Conservation (phyloP, 768 basidiomycete species). For the Russula virescens region DNA sequence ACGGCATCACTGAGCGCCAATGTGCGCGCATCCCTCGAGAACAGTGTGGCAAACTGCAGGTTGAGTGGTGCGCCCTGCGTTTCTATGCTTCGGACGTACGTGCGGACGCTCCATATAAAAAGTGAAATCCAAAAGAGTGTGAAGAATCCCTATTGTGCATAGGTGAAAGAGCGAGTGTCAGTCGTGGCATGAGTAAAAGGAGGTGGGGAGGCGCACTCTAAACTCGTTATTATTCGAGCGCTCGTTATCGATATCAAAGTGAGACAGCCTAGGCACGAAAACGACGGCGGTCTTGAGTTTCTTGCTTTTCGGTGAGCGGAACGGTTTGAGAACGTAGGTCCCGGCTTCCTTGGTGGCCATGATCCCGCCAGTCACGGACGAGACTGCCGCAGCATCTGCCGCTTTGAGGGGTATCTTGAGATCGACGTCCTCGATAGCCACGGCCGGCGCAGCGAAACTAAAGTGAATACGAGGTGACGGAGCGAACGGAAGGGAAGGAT, state of each 20-base stretch:
- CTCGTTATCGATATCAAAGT: constrained; percentile 79
- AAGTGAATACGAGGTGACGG: too few species aligned
- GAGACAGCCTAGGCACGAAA: constrained; percentile 81
- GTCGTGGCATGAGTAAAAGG: background rate
- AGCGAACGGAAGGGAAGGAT: background rate
- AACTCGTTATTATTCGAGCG: constrained; percentile 76
- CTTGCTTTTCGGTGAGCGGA: constrained; percentile 66
- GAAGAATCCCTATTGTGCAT: constrained; percentile 73
- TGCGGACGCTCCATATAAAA: constrained; percentile 73
- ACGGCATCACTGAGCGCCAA: constrained; percentile 81
- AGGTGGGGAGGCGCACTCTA: constrained; percentile 45
- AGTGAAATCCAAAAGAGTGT: constrained; percentile 90
- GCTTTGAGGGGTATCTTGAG: constrained; percentile 8
- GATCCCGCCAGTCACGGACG: constrained; percentile 23
- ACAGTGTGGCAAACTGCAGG: constrained; percentile 75
- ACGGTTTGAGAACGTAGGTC: constrained; percentile 69
- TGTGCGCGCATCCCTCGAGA: constrained; percentile 77
- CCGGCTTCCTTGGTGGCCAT: constrained; percentile 58
- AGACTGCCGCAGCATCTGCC: background rate
- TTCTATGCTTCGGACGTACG: constrained; percentile 72
- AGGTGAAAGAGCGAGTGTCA: background rate
- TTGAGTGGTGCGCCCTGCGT: constrained; percentile 73
- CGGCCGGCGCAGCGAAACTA: background rate
- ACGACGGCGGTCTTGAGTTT: constrained; percentile 78
- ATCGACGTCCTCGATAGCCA: background rate